A percentile compares a stretch with the other conserved stretches of the same genome.
Evolutionary conservation across 441 rosid species (phyloP).

Genomic region (Euphorbia celastroides): DNA sequence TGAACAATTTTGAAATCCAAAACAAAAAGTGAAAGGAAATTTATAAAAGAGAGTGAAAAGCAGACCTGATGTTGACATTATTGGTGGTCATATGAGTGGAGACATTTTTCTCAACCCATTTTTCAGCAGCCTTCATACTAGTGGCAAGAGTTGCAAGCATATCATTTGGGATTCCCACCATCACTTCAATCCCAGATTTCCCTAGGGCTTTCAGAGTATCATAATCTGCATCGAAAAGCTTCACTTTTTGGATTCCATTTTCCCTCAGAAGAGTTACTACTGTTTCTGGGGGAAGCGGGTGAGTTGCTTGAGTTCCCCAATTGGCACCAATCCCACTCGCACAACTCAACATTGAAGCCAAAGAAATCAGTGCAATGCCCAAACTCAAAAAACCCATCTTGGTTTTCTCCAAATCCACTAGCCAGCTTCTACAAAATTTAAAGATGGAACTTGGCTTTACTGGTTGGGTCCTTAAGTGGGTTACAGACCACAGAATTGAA

Average conservation of each 20-base stretch:
- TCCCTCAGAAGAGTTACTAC: conserved; percentile 62
- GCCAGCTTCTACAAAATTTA: conserved; percentile 7
- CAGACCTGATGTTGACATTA: conserved; percentile 77
- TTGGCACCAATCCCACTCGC: conserved; percentile 76
- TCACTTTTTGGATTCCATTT: conserved; percentile 67
- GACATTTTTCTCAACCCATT: conserved; percentile 86
- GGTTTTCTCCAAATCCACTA: conserved; percentile 13
- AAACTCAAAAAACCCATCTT: conserved; percentile 20
- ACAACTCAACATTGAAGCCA: conserved; percentile 26
- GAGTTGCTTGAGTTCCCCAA: conserved; percentile 88
- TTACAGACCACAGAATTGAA: neutral
- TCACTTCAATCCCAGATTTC: conserved; percentile 68
- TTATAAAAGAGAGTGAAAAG: neutral
- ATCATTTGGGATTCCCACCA: conserved; percentile 97
- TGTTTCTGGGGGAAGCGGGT: conserved; percentile 63
- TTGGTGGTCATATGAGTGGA: conserved; percentile 47
- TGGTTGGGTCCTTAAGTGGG: neutral
- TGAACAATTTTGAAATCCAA: too few relatives aligned
- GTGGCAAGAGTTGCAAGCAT: conserved; percentile 62
- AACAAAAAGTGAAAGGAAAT: neutral
- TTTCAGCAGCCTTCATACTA: conserved; percentile 72
- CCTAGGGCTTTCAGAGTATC: conserved; percentile 63
- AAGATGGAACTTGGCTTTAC: neutral
- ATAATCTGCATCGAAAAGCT: conserved; percentile 87
- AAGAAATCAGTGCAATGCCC: conserved; percentile 23